These are phyloP conservation scores for Trypanosoma platydactyli DNA, from an alignment of 208 protist genomes.

Conservation along the genomic window DNA sequence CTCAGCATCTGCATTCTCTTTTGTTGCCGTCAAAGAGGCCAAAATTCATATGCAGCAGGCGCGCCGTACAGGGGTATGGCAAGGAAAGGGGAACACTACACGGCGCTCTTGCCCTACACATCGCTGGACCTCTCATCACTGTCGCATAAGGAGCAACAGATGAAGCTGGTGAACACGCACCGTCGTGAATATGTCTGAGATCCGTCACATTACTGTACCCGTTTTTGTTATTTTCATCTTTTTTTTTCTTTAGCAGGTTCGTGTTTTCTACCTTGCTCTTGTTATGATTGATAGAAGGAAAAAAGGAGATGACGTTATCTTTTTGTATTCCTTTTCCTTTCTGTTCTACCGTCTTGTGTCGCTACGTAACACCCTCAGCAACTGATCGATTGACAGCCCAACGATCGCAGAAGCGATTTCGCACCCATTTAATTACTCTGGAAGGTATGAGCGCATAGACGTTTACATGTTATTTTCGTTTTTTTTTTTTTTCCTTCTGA, in stretches of 20 bases:
- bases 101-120: neutral
- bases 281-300: too few species aligned
- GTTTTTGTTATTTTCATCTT: constrained; percentile 15
- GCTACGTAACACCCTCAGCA: too few species aligned
- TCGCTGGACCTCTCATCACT: neutral
- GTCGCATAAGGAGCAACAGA: constrained; percentile 8
- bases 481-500: too few species aligned
- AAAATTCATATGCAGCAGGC: neutral
- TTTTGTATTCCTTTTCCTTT: too few species aligned
- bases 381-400: too few species aligned
- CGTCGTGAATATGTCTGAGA: neutral
- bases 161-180: neutral
- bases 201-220: neutral
- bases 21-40: neutral
- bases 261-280: constrained; percentile 10
- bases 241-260: neutral
- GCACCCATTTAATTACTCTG: too few species aligned
- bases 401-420: too few species aligned
- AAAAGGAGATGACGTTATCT: too few species aligned
- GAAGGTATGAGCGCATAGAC: too few species aligned
- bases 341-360: too few species aligned
- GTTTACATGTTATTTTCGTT: too few species aligned
- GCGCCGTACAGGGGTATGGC: neutral
- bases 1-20: neutral
- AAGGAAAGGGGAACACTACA: neutral